phyloP scores from a whole-genome alignment of 768 basidiomycete genomes.

The Roridomyces roridus region DNA sequence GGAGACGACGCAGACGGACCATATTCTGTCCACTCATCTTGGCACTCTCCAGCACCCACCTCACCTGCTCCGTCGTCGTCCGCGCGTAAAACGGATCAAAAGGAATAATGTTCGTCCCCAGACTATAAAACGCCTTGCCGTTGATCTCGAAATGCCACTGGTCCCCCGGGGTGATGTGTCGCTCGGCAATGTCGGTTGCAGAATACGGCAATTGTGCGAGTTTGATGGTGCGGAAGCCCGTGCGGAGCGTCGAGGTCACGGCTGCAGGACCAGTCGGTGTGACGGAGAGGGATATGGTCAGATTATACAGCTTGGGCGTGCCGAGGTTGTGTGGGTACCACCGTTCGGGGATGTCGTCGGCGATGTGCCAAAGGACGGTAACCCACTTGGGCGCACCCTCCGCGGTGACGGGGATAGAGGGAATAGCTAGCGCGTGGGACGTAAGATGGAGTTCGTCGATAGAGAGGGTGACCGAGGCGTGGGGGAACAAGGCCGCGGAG shows the following conservation, averaged over 20 bases:
- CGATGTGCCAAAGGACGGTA: constrained; percentile 50
- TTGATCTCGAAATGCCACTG: constrained; percentile 68
- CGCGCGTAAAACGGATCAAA: constrained; percentile 67
- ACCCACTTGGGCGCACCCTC: constrained; percentile 46
- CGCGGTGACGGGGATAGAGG: constrained; percentile 27
- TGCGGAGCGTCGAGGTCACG: constrained; percentile 49
- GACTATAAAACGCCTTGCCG: constrained; percentile 59
- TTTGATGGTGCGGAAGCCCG: constrained; percentile 65
- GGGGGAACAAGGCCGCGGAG: constrained; percentile 41
- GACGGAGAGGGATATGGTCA: constrained; percentile 48
- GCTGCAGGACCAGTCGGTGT: constrained; percentile 18
- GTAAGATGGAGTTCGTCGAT: constrained; percentile 54
- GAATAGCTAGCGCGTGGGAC: constrained; percentile 39
- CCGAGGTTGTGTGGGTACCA: constrained; percentile 66
- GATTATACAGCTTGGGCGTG: constrained; percentile 58
- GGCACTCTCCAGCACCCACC: constrained; percentile 64
- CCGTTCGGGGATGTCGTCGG: constrained; percentile 50
- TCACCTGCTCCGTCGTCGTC: constrained; percentile 52
- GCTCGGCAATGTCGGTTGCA: constrained; percentile 45
- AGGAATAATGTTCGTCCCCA: constrained; percentile 65
- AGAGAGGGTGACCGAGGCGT: constrained; percentile 46
- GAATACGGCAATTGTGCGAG: constrained; percentile 56
- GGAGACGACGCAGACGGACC: constrained; percentile 36
- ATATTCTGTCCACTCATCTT: constrained; percentile 63
- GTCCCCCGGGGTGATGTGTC: constrained; percentile 64